phyloP scores from a whole-genome alignment of 139 green algal genomes.

The Chlorella sorokiniana region DNA sequence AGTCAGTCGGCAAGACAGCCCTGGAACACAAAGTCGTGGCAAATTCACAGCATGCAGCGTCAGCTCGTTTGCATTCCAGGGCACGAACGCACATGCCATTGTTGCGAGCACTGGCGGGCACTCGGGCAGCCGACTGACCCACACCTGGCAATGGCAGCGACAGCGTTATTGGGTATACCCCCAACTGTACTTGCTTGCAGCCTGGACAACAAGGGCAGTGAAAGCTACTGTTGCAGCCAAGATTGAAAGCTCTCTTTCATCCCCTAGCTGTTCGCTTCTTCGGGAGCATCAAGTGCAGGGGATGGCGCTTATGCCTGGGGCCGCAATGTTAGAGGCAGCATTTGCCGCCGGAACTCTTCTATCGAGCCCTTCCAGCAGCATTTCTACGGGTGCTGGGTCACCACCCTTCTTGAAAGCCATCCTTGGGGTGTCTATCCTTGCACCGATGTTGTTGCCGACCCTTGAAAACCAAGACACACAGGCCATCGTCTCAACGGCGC shows the following conservation, averaged over 20 bases:
- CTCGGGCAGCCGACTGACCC: not conserved
- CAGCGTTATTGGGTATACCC: not conserved
- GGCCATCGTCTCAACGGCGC: no score
- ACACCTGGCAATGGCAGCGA: slow-evolving; percentile 9
- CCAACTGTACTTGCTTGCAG: not conserved
- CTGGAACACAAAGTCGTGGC: not conserved
- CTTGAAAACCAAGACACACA: no score
- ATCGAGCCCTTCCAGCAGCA: no score
- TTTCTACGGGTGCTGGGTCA: no score
- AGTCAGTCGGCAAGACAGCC: not conserved
- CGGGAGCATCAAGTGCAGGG: slow-evolving; percentile 56
- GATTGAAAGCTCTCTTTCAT: not conserved
- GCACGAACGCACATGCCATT: slow-evolving; percentile 45
- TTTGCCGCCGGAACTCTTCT: not conserved
- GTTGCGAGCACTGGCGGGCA: not conserved
- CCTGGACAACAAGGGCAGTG: not conserved
- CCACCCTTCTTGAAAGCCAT: no score
- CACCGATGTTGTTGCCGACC: no score
- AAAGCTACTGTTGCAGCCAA: not conserved
- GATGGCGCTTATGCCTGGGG: slow-evolving; percentile 51
- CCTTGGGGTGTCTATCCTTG: no score
- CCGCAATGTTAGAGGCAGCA: slow-evolving; percentile 64
- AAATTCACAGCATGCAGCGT: not conserved
- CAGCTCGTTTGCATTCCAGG: slow-evolving; percentile 53
- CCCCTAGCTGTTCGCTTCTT: slow-evolving; percentile 29